Conservation (phyloP, 176 grass and related monocot genomes). For the Avena sativa region DNA sequence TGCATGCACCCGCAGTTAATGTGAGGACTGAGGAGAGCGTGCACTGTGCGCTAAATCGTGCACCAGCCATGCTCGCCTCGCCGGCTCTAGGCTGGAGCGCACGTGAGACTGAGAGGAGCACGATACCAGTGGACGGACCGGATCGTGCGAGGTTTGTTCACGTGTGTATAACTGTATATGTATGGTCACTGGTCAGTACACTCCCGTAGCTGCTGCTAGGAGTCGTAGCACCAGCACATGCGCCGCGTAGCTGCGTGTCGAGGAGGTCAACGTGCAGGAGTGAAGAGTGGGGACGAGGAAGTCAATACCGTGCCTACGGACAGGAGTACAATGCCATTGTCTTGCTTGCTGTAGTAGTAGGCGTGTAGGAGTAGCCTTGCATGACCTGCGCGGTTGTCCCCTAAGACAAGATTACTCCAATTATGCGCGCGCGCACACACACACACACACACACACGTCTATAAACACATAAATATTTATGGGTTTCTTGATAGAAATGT, state of each 20-base stretch:
- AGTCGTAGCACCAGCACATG: slow-evolving; percentile 35
- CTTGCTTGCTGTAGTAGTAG: background rate
- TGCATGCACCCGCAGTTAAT: background rate
- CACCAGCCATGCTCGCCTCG: background rate
- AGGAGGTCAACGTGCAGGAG: slow-evolving; percentile 47
- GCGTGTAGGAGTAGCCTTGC: background rate
- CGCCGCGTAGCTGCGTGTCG: background rate
- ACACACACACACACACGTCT: too few relatives aligned
- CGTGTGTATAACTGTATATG: background rate
- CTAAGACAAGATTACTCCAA: too few relatives aligned
- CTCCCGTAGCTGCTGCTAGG: background rate
- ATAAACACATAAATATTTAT: too few relatives aligned
- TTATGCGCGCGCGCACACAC: too few relatives aligned
- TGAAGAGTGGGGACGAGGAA: slow-evolving; percentile 26
- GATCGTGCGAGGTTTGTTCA: background rate
- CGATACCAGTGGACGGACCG: background rate
- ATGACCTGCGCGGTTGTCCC: too few relatives aligned
- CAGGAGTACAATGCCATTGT: background rate
- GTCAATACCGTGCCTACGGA: slow-evolving; percentile 42
- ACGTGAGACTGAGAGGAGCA: background rate
- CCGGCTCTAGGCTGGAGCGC: background rate
- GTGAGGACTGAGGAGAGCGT: background rate
- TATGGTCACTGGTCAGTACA: too few relatives aligned
- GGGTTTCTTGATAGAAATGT: too few relatives aligned
- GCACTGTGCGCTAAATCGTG: background rate